Evolutionary conservation across 371 early-diverging fungal species (phyloP), one percentile per base, ranked within the genome.

Genomic region (Encephalitozoon intestinalis): DNA sequence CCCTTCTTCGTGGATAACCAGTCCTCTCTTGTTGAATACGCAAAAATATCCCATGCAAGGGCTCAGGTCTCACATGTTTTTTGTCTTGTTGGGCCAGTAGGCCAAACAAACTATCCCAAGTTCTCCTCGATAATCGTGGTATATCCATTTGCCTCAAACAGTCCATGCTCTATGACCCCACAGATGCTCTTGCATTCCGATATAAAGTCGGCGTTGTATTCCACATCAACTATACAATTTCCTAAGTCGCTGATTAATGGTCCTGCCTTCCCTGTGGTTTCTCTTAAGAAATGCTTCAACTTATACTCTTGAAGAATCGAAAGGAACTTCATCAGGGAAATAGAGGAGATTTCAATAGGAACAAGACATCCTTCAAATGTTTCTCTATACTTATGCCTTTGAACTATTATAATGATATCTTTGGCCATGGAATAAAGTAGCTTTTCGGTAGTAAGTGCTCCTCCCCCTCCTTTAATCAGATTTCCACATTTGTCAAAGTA

Each of bases 131-230:
- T 46, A 41, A 68, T 66, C 15, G 26, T 41, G 21, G 51, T 63
- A 5, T 52, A 28, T 46, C 39, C 76, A 31, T 63, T 37, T 0
- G 31, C 15, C 28, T 31, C 39, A 43, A 84, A 78, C n/a, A 81
- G 67, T 49, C 84, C 84, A 54, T 79, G 77, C 51, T 80, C 81
- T 1, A 84, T 73, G n/a, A 84, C 80, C 9, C 84, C 84, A 50
- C 70, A 64, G 11, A 82, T 76, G 3, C 54, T 44, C 40, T 72
- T 74, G 54, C 75, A 67, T n/a, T 69, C 18, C 2, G 76, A 43
- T 30, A 79, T 52, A 46, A 82, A 68, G 0, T 72, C 52, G 11
- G 28, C 23, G 30, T 71, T 41, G 52, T 71, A 82, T 30, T 75
- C 26, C 6, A 84, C 74, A 73, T 81, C 76, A 41, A 84, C 18